Conservation (phyloP, 106 monocot species). For the Platanthera guangdongensis region DNA sequence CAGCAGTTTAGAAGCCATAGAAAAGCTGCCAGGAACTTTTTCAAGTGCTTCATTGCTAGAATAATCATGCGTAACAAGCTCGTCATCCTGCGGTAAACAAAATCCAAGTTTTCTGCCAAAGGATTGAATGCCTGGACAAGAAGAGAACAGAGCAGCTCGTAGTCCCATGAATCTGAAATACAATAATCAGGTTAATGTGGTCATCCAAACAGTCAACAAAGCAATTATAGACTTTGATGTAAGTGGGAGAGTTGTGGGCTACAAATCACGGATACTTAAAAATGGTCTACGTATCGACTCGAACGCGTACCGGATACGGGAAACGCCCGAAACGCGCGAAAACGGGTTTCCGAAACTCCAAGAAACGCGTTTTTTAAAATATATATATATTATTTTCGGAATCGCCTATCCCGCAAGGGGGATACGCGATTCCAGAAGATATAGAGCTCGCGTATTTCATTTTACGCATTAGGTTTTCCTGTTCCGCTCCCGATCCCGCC, state of each 20-base stretch:
- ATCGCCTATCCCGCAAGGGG: too few species aligned
- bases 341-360: too few species aligned
- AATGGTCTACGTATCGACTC: too few species aligned
- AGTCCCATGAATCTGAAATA: conserved; percentile 79
- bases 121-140: conserved; percentile 28
- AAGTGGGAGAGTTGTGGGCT: neutral
- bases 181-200: neutral
- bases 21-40: conserved; percentile 2
- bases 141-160: conserved; percentile 60
- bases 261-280: too few species aligned
- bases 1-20: conserved; percentile 24
- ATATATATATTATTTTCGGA: too few species aligned
- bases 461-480: too few species aligned
- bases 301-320: too few species aligned
- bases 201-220: neutral
- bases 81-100: conserved; percentile 28
- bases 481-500: too few species aligned
- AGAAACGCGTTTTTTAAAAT: too few species aligned
- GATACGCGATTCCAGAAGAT: too few species aligned
- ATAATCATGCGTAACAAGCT: conserved; percentile 17
- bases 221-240: neutral
- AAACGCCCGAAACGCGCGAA: too few species aligned
- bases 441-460: too few species aligned
- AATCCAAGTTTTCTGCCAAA: conserved; percentile 64
- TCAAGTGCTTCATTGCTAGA: conserved; percentile 5